phyloP scores from a whole-genome alignment of 345 rosid genomes.

The Eucalyptus leucophloia region DNA sequence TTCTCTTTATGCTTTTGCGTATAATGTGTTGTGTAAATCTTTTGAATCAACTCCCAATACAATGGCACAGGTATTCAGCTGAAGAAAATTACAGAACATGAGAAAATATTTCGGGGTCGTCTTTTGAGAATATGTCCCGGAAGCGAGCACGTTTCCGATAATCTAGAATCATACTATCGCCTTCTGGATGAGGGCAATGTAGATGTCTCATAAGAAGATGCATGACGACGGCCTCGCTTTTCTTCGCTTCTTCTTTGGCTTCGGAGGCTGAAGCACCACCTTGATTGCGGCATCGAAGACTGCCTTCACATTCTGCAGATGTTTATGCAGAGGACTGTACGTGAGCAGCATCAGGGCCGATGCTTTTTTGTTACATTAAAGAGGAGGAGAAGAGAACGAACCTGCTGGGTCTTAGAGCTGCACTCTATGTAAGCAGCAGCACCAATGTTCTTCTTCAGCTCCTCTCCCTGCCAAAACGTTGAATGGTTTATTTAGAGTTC shows the following conservation, averaged over 20 bases:
- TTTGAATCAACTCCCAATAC: neutral
- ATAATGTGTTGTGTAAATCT: neutral
- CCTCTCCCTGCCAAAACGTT: slow-evolving; percentile 28
- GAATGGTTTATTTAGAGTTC: neutral
- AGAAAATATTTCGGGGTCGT: neutral
- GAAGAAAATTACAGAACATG: neutral
- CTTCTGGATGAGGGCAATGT: neutral
- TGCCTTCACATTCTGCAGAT: slow-evolving; percentile 27
- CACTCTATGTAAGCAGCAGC: slow-evolving; percentile 41
- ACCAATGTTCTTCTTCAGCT: slow-evolving; percentile 37
- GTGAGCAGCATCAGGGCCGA: slow-evolving; percentile 9
- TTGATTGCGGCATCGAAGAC: slow-evolving; percentile 46
- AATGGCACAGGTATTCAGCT: neutral
- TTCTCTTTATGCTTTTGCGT: neutral
- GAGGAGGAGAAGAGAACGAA: neutral
- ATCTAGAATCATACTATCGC: neutral
- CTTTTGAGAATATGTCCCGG: neutral
- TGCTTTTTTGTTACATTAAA: slow-evolving; percentile 1
- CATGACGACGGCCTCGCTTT: slow-evolving; percentile 12
- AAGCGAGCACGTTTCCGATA: neutral
- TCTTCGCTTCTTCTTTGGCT: slow-evolving; percentile 23
- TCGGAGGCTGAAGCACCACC: slow-evolving; percentile 44
- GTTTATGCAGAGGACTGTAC: neutral
- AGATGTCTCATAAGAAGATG: slow-evolving; percentile 10
- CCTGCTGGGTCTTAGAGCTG: slow-evolving; percentile 52